Conservation (phyloP, 2,329 filamentous ascomycete species). For the Fusarium fracticaudum region DNA sequence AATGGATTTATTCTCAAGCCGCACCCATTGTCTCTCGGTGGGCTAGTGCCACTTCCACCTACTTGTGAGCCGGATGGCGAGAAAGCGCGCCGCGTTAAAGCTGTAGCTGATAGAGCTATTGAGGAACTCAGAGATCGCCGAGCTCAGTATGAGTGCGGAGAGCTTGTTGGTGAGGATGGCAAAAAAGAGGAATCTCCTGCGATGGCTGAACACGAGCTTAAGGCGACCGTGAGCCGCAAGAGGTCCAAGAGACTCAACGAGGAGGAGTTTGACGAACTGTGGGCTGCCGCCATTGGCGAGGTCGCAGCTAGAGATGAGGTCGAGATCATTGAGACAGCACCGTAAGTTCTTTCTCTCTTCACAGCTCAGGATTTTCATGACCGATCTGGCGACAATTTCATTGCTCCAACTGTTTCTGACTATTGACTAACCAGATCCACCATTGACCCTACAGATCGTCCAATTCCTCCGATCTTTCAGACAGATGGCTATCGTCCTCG, state of each 20-base stretch:
- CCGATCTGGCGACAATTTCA: constrained; percentile 32
- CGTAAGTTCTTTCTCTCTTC: constrained; percentile 60
- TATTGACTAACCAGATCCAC: constrained; percentile 87
- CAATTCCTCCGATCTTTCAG: constrained; percentile 69
- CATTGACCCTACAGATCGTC: constrained; percentile 76
- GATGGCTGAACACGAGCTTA: constrained; percentile 77
- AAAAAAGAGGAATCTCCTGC: constrained; percentile 66
- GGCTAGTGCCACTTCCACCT: constrained; percentile 84
- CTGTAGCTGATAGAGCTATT: constrained; percentile 86
- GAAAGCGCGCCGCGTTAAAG: constrained; percentile 86
- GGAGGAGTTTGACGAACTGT: constrained; percentile 91
- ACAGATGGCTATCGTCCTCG: constrained; percentile 77
- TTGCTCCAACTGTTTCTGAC: constrained; percentile 59
- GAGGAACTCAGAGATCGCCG: constrained; percentile 86
- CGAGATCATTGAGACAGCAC: constrained; percentile 54
- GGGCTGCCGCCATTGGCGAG: constrained; percentile 77
- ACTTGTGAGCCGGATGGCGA: constrained; percentile 96
- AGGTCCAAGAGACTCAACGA: constrained; percentile 85
- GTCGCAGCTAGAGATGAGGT: constrained; percentile 72
- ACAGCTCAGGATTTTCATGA: constrained; percentile 6
- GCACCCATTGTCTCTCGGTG: constrained; percentile 84
- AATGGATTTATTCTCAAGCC: constrained; percentile 85
- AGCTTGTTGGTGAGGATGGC: constrained; percentile 70
- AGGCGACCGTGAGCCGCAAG: constrained; percentile 77
- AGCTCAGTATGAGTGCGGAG: constrained; percentile 91